Evolutionary conservation across 2,329 filamentous ascomycete genomes (phyloP).

Genomic region (Parastagonospora nodorum): DNA sequence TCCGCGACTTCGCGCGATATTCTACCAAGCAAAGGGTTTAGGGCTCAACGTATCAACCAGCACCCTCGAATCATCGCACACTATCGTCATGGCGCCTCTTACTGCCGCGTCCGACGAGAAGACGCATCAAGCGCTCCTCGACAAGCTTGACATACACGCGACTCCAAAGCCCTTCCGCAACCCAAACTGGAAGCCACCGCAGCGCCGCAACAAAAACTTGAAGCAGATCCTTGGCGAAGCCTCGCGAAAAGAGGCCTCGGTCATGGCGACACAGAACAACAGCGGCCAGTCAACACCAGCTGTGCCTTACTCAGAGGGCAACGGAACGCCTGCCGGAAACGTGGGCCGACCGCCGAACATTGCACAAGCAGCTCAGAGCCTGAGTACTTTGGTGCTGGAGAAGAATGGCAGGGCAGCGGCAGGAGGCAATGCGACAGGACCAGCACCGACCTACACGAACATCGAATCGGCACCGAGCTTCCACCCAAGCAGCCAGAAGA

Average conservation of each 20-base stretch:
- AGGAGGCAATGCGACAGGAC: slow-evolving; percentile 54
- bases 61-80: slow-evolving; percentile 3
- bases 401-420: slow-evolving; percentile 63
- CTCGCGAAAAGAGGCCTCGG: slow-evolving; percentile 85
- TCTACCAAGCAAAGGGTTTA: too few relatives aligned
- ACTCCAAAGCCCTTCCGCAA: slow-evolving; percentile 91
- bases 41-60: neutral
- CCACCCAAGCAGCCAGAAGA: slow-evolving; percentile 75
- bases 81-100: slow-evolving; percentile 59
- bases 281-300: slow-evolving; percentile 75
- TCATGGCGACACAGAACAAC: slow-evolving; percentile 80
- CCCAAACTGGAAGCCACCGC: slow-evolving; percentile 85
- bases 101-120: slow-evolving; percentile 77
- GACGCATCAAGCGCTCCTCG: slow-evolving; percentile 80
- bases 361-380: slow-evolving; percentile 83
- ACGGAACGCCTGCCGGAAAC: slow-evolving; percentile 65
- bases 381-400: slow-evolving; percentile 87
- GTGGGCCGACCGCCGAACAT: slow-evolving; percentile 67
- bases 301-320: slow-evolving; percentile 41
- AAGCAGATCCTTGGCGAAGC: slow-evolving; percentile 94
- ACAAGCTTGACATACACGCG: slow-evolving; percentile 87
- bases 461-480: slow-evolving; percentile 93
- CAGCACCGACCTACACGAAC: slow-evolving; percentile 85
- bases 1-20: neutral
- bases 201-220: slow-evolving; percentile 97